Base-by-base conservation (phyloP, 2,329 filamentous ascomycete genomes). In the Madurella mycetomatis region DNA sequence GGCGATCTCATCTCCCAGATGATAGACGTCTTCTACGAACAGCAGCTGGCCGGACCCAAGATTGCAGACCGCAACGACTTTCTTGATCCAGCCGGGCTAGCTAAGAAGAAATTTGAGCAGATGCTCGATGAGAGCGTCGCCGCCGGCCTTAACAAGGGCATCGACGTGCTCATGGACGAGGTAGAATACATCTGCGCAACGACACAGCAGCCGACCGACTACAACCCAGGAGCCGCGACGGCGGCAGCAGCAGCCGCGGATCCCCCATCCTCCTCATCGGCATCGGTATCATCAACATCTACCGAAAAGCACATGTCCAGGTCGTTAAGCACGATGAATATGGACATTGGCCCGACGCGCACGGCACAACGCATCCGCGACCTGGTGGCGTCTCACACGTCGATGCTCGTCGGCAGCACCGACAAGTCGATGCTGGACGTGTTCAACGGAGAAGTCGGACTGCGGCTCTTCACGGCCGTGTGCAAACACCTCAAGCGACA, bases 401-500 rank as follows among this genome's bases (percentile, higher is more conserved):
- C 82, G 67, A 96, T 99, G 90, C 80, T 99, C 12, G 83, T 89
- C 4, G 94, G 94, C 58, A 95, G 90, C 68, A 97, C 92, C 1
- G 94, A 99, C 69, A 99, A 99, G 76, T 92, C 90, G 58, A 95
- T 96, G 80, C 85, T 99, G 25, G 94, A 99, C 67, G 94, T 99
- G 13, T 99, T 99, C 78, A 96, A 96, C 70, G 90, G 94, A 72
- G 94, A 99, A 74, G 92, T 99, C 25, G 94, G 94, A 0, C 81
- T 96, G 60, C 87, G 94, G 25, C 81, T 99, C 49, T 99, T 97
- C 73, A 85, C 87, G 17, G 88, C 90, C 16, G 78, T 99, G 48
- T 96, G 92, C 79, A 99, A 99, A 73, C 94, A 99, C 72, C 81
- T 99, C 62, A 99, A 99, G 76, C 87, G 92, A 9, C 94, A 97